Evolutionary conservation across 345 rosid genomes (phyloP), one percentile per base, ranked within the genome.

Genomic region (Eucalyptus melliodora): DNA sequence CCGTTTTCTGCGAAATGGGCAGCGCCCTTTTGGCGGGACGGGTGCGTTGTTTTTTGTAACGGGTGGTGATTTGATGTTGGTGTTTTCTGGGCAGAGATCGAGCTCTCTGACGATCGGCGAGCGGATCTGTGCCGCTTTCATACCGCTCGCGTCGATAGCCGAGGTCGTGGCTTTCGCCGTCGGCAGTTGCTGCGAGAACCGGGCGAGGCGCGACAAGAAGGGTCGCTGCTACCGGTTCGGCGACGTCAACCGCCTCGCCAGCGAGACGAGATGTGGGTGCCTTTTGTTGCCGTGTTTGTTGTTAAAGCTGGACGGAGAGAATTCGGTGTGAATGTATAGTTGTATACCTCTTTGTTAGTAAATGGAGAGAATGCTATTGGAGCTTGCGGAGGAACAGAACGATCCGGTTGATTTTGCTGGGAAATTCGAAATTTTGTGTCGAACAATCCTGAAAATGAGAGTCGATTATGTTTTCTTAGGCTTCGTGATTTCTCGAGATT

Each of bases 101-200:
- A 94, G 95, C 87, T 94, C 95, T 87, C 87, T 93, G 50, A 93
- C 95, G 7, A 34, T 96, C 13, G 96, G 97, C 15, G 98, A 97
- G 90, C 88, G 92, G 92, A 91, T 97, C 91, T 96, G 99, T 47
- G 91, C 94, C 21, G 95, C 93, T 50, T 92, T 93, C 89, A 86
- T 95, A 34, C 99, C 98, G 34, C 72, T 96, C 30, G 49, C 91
- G 3, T 95, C 94, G 23, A 30, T 96, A 44, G 26, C 95, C 23
- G 97, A 97, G 89, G 69, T 94, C 45, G 30, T 96, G 30, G 45
- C 92, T 26, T 86, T 88, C 26, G 55, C 94, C 6, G 67, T 95
- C 21, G 89, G 91, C 10, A 90, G 89, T 86, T 96, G 98, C 91
- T 95, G 94, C 90, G 94, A 90, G 45, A 90, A 12, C 47, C 89